phyloP scores from a whole-genome alignment of 805 yeast species.

The Pichia cephalocereana region DNA sequence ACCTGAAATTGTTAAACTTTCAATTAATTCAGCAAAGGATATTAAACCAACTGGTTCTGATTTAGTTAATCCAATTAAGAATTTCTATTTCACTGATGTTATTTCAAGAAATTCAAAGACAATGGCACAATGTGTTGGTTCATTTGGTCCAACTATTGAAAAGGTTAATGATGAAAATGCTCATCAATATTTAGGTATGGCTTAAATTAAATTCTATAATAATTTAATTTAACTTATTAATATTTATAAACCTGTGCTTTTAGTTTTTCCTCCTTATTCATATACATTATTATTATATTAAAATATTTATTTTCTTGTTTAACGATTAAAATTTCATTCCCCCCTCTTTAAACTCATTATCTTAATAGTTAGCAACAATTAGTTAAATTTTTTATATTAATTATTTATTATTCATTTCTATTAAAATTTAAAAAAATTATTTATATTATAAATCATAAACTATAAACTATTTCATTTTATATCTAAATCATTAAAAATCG shows the following conservation, averaged over 20 bases:
- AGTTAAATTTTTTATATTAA: not conserved
- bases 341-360: not conserved
- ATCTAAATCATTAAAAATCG: not conserved
- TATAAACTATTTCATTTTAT: not conserved
- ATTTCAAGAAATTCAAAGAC: constrained; percentile 82
- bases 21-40: constrained; percentile 36
- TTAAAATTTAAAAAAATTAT: constrained; percentile 1
- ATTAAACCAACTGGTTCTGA: constrained; percentile 30
- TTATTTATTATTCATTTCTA: constrained; percentile 10
- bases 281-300: not conserved
- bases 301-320: not conserved
- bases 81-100: constrained; percentile 84
- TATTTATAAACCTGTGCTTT: not conserved
- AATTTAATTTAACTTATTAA: not conserved
- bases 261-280: not conserved
- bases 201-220: constrained; percentile 10
- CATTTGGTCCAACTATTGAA: constrained; percentile 60
- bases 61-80: constrained; percentile 63
- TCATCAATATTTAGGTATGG: constrained; percentile 24
- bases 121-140: constrained; percentile 77
- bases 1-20: constrained; percentile 45
- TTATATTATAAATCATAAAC: not conserved
- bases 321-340: not conserved
- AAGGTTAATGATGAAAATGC: constrained; percentile 42
- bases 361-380: not conserved